Base-by-base conservation (phyloP, 306 rosid genomes). In the Rosa lucieae region DNA sequence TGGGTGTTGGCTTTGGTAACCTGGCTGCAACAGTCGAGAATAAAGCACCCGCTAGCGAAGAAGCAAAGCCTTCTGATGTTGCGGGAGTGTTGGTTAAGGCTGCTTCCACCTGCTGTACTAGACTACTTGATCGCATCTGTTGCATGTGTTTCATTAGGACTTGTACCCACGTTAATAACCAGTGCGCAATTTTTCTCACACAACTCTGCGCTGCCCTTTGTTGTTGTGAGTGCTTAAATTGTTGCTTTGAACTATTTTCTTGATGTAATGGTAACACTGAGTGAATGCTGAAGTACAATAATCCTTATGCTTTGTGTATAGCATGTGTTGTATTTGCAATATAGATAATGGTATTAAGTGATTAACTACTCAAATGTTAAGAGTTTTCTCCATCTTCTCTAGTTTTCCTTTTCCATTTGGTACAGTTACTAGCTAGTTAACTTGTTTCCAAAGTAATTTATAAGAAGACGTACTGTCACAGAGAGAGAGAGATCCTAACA, bases 161-260 rank as follows among this genome's bases (percentile, higher is more conserved):
- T 67, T 91, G 98, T 67, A 26, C 84, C 14, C 68, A 49, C 70
- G 35, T 89, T 80, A 95, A 87, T 77, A 89, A 91, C 84, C 90
- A 79, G 68, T 88, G 90, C 68, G 88, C 93, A 39, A 78, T 91
- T 17, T 84, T 85, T 49, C 87, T 92, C 72, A 51, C 96, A 15
- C 99, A 95, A 56, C 75, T 95, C 55, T 84, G 97, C 83, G 44
- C 97, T 15, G 99, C 97, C 73, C 87, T 95, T 53, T 88, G 98
- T 56, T 95, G 99, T 67, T 88, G 84, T 29, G 96, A 76, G 92
- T 82, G 92, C 82, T 17, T 93, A 61, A 89, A 86, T 61, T 95
- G 98, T 42, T 95, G 99, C 66, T 67, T 85, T 76, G 99, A 95
- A 86, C 84, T 95, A 26, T 91, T 92, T 42, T 86, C 87, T 0